These are phyloP conservation scores for Pterula multifida DNA, from an alignment of 1,284 basidiomycete genomes.

Conservation along the genomic window DNA sequence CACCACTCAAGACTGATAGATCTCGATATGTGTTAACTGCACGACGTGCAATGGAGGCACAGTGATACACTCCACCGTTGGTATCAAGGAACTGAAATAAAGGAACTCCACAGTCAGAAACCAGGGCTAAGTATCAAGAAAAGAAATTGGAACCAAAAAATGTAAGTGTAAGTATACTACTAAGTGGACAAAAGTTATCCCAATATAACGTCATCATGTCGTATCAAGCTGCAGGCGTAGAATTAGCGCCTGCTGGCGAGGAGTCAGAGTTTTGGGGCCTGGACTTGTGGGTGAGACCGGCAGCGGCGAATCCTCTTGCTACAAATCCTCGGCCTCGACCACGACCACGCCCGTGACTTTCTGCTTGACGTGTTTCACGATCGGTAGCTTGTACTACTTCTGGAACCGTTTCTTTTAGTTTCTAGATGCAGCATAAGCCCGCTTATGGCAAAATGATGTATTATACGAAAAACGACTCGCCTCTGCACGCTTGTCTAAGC, in stretches of 20 bases:
- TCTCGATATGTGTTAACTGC: too few relatives aligned
- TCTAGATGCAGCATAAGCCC: constrained; percentile 26
- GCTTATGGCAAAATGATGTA: not conserved
- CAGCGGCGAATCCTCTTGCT: constrained; percentile 52
- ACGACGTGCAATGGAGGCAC: too few relatives aligned
- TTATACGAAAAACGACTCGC: constrained; percentile 28
- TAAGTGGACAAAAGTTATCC: too few relatives aligned
- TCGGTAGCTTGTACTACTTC: constrained; percentile 62
- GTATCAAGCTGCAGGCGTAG: too few relatives aligned
- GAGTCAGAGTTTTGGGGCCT: not conserved
- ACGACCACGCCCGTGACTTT: constrained; percentile 26
- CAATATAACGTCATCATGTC: too few relatives aligned
- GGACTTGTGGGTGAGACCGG: constrained; percentile 32
- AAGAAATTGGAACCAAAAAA: too few relatives aligned
- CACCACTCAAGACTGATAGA: too few relatives aligned
- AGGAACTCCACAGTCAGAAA: too few relatives aligned
- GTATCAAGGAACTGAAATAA: too few relatives aligned
- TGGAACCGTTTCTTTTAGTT: constrained; percentile 49
- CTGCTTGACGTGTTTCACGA: constrained; percentile 41
- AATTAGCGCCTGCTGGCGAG: not conserved
- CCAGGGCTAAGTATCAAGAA: too few relatives aligned
- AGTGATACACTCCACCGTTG: too few relatives aligned
- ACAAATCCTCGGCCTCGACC: constrained; percentile 52
- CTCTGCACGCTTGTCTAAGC: constrained; percentile 58
- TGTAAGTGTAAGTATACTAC: too few relatives aligned